phyloP scores from a whole-genome alignment of 305 asterid species.

The Solanum hybrid region DNA sequence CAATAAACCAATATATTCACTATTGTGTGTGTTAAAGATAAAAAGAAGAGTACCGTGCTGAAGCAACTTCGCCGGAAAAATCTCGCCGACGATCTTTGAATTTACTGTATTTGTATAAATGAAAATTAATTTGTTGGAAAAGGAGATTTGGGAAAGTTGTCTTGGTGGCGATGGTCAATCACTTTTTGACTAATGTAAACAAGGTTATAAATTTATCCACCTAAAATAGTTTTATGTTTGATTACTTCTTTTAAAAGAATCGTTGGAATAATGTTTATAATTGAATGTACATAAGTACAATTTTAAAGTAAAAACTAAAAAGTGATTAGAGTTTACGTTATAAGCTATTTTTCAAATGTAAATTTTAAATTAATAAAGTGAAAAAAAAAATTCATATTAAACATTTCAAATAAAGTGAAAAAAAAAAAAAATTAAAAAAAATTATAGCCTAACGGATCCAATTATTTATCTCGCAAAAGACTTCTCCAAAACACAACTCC shows the following conservation, averaged over 20 bases:
- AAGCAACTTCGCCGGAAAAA: not conserved
- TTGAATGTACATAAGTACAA: not conserved
- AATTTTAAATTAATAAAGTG: not conserved
- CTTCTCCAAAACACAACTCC: not conserved
- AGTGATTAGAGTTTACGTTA: not conserved
- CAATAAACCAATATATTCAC: not conserved
- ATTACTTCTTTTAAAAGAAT: not conserved
- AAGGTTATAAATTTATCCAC: not conserved
- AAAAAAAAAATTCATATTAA: too few relatives aligned
- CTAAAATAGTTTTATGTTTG: not conserved
- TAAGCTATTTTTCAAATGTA: not conserved
- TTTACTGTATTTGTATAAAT: not conserved
- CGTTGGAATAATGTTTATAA: not conserved
- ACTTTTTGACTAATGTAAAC: not conserved
- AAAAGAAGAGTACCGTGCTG: not conserved
- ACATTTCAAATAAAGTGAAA: too few relatives aligned
- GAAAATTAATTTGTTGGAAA: not conserved
- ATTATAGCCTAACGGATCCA: not conserved
- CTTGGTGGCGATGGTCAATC: not conserved
- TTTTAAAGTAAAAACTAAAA: too few relatives aligned
- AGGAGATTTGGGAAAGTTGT: not conserved
- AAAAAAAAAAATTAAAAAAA: too few relatives aligned
- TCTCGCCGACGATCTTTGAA: not conserved
- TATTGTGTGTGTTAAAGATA: not conserved
- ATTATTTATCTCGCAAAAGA: too few relatives aligned